These are phyloP conservation scores for Nepenthes gracilis DNA, from an alignment of 148 eudicot species.

Conservation along the genomic window DNA sequence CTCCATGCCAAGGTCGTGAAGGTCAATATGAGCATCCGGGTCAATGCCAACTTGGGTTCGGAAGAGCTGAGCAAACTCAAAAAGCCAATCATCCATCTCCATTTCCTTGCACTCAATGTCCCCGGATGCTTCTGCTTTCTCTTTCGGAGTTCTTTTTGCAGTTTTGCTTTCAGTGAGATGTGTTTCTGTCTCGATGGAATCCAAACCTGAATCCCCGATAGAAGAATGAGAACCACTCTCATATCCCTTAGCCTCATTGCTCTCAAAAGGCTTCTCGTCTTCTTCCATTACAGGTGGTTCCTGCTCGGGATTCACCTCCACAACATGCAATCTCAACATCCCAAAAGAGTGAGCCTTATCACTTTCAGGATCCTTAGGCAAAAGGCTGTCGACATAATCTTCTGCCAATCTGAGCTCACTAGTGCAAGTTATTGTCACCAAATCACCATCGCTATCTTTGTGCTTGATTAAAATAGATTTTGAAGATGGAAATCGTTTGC, in stretches of 20 bases:
- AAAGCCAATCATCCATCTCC: constrained; percentile 93
- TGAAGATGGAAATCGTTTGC: constrained; percentile 63
- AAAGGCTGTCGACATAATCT: constrained; percentile 43
- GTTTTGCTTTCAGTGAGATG: constrained; percentile 32
- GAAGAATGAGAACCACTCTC: constrained; percentile 56
- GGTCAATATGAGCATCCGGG: constrained; percentile 85
- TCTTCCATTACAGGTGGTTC: constrained; percentile 74
- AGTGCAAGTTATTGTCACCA: constrained; percentile 80
- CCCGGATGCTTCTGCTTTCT: constrained; percentile 33
- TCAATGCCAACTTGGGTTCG: constrained; percentile 86
- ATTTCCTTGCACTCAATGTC: constrained; percentile 68
- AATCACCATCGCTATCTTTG: constrained; percentile 75
- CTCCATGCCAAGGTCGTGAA: constrained; percentile 96
- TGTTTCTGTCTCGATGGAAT: constrained; percentile 35
- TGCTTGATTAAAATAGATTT: constrained; percentile 78
- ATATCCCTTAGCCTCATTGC: constrained; percentile 41
- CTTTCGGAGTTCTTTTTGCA: constrained; percentile 27
- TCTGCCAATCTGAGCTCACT: constrained; percentile 78
- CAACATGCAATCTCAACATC: constrained; percentile 73
- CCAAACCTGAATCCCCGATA: constrained; percentile 36
- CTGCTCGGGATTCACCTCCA: constrained; percentile 82
- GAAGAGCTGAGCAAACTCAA: constrained; percentile 90
- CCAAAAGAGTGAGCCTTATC: constrained; percentile 42
- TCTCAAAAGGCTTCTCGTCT: constrained; percentile 44
- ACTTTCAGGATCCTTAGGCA: constrained; percentile 44